Conservation (phyloP, 768 basidiomycete species). For the Tylopilus cervinicoccineus region DNA sequence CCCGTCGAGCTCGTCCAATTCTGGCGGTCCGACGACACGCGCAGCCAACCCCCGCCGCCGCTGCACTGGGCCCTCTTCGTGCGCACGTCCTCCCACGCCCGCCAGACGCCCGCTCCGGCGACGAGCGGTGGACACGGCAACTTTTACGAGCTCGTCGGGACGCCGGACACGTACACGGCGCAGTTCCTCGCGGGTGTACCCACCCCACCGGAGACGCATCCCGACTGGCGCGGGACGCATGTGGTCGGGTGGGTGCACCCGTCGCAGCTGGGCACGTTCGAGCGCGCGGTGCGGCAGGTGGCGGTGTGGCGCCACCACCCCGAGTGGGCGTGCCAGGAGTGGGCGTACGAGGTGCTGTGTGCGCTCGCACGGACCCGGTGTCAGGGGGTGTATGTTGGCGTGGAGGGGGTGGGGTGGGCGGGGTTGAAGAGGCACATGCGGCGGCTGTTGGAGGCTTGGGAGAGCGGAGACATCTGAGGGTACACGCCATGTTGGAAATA, state of each 20-base stretch:
- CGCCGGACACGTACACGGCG: constrained; percentile 23
- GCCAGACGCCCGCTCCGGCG: too few relatives aligned
- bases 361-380: background rate
- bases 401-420: constrained; percentile 9
- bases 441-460: constrained; percentile 28
- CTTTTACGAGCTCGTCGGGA: constrained; percentile 26
- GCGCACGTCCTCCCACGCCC: constrained; percentile 8
- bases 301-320: constrained; percentile 14
- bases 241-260: constrained; percentile 21
- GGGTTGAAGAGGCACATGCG: constrained; percentile 24
- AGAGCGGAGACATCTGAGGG: constrained; percentile 23
- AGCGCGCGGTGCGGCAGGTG: constrained; percentile 13
- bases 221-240: constrained; percentile 25
- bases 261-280: constrained; percentile 12
- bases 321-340: constrained; percentile 27
- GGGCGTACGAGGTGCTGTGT: constrained; percentile 23
- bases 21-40: constrained; percentile 20
- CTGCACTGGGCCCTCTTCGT: constrained; percentile 32
- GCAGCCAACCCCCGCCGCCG: constrained; percentile 7
- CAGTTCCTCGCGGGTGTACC: constrained; percentile 6
- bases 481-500: background rate
- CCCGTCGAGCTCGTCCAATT: constrained; percentile 29
- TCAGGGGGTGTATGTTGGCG: constrained; percentile 9
- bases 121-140: constrained; percentile 9
- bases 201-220: constrained; percentile 9